phyloP scores from a whole-genome alignment of 192 early-diverging fungal genomes.

The Endogone sp. region DNA sequence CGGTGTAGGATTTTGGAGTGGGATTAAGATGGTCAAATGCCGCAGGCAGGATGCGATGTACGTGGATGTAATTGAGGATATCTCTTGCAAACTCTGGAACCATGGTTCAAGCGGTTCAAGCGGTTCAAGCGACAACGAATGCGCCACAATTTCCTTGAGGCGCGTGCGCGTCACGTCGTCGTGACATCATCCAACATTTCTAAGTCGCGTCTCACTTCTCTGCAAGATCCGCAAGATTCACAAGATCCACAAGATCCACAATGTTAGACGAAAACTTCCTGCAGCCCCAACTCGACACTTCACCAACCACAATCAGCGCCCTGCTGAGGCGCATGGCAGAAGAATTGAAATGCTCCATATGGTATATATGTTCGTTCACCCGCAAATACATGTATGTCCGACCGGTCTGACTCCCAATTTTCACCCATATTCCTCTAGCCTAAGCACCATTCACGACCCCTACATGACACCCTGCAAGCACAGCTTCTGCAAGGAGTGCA shows the following conservation, averaged over 20 bases:
- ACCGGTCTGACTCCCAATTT: no score
- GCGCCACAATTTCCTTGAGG: not conserved
- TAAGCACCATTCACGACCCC: not conserved
- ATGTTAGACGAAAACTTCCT: no score
- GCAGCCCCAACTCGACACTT: not conserved
- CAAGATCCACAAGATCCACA: no score
- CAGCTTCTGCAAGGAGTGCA: conserved; percentile 25
- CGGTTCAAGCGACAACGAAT: no score
- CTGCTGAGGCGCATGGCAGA: not conserved
- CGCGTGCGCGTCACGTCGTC: no score
- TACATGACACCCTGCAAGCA: conserved; percentile 27
- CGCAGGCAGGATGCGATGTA: not conserved
- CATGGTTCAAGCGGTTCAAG: no score
- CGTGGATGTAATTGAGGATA: not conserved
- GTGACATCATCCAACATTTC: no score
- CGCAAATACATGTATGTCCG: no score
- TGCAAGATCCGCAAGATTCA: no score
- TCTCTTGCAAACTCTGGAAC: not conserved
- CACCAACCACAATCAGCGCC: not conserved
- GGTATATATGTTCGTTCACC: not conserved
- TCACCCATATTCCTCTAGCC: no score
- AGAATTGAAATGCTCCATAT: not conserved
- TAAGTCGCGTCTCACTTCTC: no score
- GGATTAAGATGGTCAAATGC: not conserved
- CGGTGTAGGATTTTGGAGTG: not conserved